These are phyloP conservation scores for Ajuga chamaepitys DNA, from an alignment of 257 asterid genomes.

Conservation along the genomic window DNA sequence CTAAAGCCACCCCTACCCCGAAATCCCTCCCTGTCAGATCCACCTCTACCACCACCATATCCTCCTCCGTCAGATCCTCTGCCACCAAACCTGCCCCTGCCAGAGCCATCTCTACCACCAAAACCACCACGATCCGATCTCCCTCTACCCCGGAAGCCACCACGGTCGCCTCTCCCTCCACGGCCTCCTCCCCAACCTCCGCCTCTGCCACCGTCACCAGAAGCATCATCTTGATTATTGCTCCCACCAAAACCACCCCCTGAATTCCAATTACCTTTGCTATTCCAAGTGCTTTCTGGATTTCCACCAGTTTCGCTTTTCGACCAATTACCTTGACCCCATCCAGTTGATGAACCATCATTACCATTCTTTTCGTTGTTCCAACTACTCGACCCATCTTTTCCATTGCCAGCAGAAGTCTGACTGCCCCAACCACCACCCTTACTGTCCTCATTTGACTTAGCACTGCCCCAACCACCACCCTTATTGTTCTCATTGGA, in stretches of 20 bases:
- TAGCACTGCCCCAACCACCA: conserved; percentile 26
- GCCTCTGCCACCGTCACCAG: conserved; percentile 47
- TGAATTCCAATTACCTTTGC: conserved; percentile 57
- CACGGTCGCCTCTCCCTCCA: conserved; percentile 52
- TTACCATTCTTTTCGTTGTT: conserved; percentile 22
- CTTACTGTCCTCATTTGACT: conserved; percentile 21
- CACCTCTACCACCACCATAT: conserved; percentile 37
- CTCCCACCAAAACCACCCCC: conserved; percentile 41
- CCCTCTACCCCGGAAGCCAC: conserved; percentile 47
- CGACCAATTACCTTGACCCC: conserved; percentile 70
- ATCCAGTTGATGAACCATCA: conserved; percentile 52
- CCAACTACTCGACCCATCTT: conserved; percentile 25
- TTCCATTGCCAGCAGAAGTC: conserved; percentile 12
- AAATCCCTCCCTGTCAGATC: conserved; percentile 32
- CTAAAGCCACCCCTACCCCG: conserved; percentile 51
- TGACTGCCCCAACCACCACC: conserved; percentile 30
- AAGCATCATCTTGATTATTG: conserved; percentile 35
- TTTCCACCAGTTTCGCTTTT: conserved; percentile 40
- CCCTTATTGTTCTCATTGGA: conserved; percentile 19
- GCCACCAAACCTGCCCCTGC: conserved; percentile 42
- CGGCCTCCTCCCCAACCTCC: conserved; percentile 67
- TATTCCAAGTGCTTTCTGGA: conserved; percentile 50
- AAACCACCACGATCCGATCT: conserved; percentile 50
- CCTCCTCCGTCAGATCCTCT: conserved; percentile 29
- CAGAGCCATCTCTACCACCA: conserved; percentile 48